Conservation (phyloP, 2,329 filamentous ascomycete species). For the Xylariaceae sp. region DNA sequence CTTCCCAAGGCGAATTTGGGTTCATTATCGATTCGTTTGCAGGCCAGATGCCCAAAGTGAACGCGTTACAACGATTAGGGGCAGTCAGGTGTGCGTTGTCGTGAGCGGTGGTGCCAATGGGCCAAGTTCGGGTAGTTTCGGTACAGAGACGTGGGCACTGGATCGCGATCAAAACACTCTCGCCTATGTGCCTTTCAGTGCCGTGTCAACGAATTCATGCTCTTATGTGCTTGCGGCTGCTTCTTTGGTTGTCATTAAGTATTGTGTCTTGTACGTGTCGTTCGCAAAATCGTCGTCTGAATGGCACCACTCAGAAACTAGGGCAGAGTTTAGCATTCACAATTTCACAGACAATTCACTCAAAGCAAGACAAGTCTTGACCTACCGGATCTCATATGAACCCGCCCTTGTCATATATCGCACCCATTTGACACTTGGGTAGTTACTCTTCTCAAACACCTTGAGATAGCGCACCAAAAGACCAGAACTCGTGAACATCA, state of each 20-base stretch:
- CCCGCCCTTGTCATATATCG: conserved; percentile 97
- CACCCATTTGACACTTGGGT: conserved; percentile 98
- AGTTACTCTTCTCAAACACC: conserved; percentile 99
- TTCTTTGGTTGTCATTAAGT: background rate
- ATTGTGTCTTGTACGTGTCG: background rate
- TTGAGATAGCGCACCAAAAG: conserved; percentile 91
- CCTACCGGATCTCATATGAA: conserved; percentile 90
- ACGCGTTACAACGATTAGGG: background rate
- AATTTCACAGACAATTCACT: background rate
- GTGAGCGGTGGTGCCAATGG: background rate
- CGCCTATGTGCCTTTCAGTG: background rate
- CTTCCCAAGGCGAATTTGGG: background rate
- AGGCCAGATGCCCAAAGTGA: background rate
- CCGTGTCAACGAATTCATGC: background rate
- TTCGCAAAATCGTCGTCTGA: background rate
- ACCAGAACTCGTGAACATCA: conserved; percentile 98
- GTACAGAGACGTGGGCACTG: background rate
- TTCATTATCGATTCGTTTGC: background rate
- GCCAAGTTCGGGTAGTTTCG: background rate
- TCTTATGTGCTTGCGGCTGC: background rate
- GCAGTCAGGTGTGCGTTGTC: background rate
- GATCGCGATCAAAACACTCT: background rate
- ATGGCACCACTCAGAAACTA: conserved; percentile 14
- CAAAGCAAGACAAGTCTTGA: background rate
- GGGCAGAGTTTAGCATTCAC: background rate